phyloP scores from a whole-genome alignment of 768 basidiomycete genomes.

The Suillus variegatus region DNA sequence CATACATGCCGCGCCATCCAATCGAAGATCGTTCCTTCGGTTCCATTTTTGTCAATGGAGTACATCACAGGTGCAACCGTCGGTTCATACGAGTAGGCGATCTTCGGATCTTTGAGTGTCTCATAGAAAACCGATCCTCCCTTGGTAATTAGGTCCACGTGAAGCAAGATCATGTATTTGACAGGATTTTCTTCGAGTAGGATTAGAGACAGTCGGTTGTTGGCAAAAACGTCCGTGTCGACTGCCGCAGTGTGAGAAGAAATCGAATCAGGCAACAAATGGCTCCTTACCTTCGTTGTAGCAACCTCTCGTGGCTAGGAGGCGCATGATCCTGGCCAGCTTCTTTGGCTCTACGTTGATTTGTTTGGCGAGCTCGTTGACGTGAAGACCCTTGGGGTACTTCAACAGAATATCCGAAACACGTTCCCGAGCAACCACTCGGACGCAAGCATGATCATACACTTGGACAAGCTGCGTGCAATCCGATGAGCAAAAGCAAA shows the following conservation, averaged over 20 bases:
- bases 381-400: conserved; percentile 32
- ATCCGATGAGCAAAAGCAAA: background rate
- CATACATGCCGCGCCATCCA: conserved; percentile 24
- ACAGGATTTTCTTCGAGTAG: conserved; percentile 15
- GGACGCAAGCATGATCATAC: conserved; percentile 29
- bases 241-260: conserved; percentile 23
- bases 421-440: conserved; percentile 28
- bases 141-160: conserved; percentile 19
- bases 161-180: conserved; percentile 20
- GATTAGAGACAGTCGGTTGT: too few relatives aligned
- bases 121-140: conserved; percentile 27
- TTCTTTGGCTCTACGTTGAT: conserved; percentile 17
- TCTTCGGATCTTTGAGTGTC: conserved; percentile 25
- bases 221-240: conserved; percentile 31
- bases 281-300: conserved; percentile 31
- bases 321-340: conserved; percentile 16
- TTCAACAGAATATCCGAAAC: conserved; percentile 29
- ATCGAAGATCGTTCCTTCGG: conserved; percentile 25
- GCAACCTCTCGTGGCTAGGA: conserved; percentile 30
- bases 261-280: background rate
- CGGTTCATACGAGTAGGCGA: conserved; percentile 22
- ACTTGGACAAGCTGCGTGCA: conserved; percentile 24
- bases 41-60: conserved; percentile 18
- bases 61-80: conserved; percentile 24
- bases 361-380: conserved; percentile 27